Evolutionary conservation across 2,329 filamentous ascomycete species (phyloP), one percentile per base, ranked within the genome.

Genomic region (Coniochaeta sp.): DNA sequence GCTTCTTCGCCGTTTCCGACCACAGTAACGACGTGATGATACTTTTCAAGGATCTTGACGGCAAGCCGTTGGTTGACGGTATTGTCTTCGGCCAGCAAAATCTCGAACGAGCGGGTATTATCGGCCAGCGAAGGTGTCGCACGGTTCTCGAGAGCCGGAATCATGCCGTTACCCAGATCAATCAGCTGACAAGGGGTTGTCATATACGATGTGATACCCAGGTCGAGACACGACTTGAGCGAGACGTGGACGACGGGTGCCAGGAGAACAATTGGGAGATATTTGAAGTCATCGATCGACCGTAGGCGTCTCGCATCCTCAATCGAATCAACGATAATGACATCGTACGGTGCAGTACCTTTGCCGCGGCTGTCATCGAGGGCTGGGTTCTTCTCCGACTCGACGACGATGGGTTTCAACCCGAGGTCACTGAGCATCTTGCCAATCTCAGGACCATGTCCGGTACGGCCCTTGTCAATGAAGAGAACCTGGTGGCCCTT

Each of bases 161-260:
- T 90, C 84, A 99, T 93, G 66, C 93, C 93, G 69, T 98, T 98
- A 62, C 92, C 93, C 61, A 99, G 79, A 73, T 99, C 95, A 64
- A 97, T 96, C 6, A 93, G 86, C 69, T 93, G 84, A 76, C 95
- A 98, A 9, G 95, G 95, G 17, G 92, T 96, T 1, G 95, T 98
- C 92, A 98, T 97, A 75, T 97, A 98, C 58, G 93, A 97, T n/a
- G 93, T 96, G 67, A 99, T 96, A 64, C 95, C 93, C 64, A 98
- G 83, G 72, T 98, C 95, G 62, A 98, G 79, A 61, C 93, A 95
- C 3, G 91, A 95, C 77, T 96, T 96, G 67, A 99, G 81, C 73
- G 88, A 96, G 66, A 98, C 91, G 63, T 93, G 90, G 14, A 98
- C 92, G 38, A 91, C 81, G 0, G 93, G 92, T 52, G 92, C 95